Evolutionary conservation across 495 filamentous ascomycete genomes (phyloP).

Genomic region (Daldinia decipiens): DNA sequence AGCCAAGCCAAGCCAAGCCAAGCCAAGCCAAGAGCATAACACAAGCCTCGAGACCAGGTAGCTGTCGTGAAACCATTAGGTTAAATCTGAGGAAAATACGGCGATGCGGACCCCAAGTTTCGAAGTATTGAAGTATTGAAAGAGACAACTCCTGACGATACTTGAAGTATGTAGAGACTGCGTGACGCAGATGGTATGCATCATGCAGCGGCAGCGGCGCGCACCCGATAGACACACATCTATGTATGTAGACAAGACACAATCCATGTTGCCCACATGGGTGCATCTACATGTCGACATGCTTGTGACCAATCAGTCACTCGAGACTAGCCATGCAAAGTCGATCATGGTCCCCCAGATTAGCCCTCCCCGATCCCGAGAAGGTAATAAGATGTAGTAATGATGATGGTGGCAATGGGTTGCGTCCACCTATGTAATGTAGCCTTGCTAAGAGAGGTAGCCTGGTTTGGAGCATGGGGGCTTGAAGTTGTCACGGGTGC

Average conservation of each 20-base stretch:
- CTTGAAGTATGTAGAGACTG: conserved; percentile 18
- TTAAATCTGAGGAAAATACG: background rate
- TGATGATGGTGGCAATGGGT: conserved; percentile 2
- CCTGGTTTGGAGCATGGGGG: background rate
- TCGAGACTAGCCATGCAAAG: conserved; percentile 33
- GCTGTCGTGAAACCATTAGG: conserved; percentile 29
- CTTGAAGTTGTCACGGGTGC: conserved; percentile 25
- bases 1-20: no score
- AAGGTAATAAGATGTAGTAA: conserved; percentile 3
- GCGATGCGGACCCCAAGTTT: conserved; percentile 8
- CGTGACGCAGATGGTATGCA: conserved; percentile 49
- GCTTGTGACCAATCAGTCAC: conserved; percentile 42
- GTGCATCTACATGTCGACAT: conserved; percentile 30
- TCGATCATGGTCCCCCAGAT: conserved; percentile 35
- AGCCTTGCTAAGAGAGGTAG: conserved; percentile 7
- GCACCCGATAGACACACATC: conserved; percentile 42
- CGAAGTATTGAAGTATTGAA: background rate
- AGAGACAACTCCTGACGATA: conserved; percentile 14
- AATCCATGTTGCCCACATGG: conserved; percentile 44
- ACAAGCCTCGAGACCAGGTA: background rate
- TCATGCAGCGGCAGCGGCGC: conserved; percentile 50
- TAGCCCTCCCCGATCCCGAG: conserved; percentile 6
- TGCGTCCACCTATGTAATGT: background rate
- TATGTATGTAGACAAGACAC: conserved; percentile 18
- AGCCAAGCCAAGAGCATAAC: background rate